Evolutionary conservation across 768 basidiomycete species (phyloP).

Genomic region (Rhizopogon rudus): DNA sequence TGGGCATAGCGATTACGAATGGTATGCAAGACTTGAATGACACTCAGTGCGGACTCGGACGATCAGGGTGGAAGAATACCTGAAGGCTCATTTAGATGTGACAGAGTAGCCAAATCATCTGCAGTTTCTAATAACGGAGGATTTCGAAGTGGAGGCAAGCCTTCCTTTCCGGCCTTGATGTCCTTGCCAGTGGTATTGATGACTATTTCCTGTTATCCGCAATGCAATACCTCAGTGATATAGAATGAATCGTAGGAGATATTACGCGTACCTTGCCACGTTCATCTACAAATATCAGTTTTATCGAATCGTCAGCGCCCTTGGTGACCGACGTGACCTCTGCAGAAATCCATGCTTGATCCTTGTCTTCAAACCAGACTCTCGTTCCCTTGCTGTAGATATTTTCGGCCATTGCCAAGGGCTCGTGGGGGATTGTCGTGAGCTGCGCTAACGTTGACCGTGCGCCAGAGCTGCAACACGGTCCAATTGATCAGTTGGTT

Average conservation of each 20-base stretch:
- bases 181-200: slow-evolving; percentile 77
- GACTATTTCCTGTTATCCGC: slow-evolving; percentile 55
- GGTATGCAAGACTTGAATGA: slow-evolving; percentile 78
- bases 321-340: slow-evolving; percentile 68
- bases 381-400: slow-evolving; percentile 87
- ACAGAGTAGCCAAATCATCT: slow-evolving; percentile 96
- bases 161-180: slow-evolving; percentile 74
- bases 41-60: neutral
- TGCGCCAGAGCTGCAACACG: slow-evolving; percentile 1
- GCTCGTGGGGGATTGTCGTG: slow-evolving; percentile 12
- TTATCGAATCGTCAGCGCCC: slow-evolving; percentile 68
- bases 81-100: slow-evolving; percentile 96
- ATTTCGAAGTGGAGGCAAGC: slow-evolving; percentile 90
- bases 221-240: neutral
- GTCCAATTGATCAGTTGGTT: neutral
- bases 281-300: slow-evolving; percentile 84
- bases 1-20: slow-evolving; percentile 96
- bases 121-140: slow-evolving; percentile 95
- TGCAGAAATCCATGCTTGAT: slow-evolving; percentile 90
- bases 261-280: slow-evolving; percentile 70
- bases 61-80: slow-evolving; percentile 42
- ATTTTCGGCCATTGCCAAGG: slow-evolving; percentile 73
- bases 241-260: slow-evolving; percentile 7
- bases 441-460: neutral
- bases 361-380: slow-evolving; percentile 93